Evolutionary conservation across 495 filamentous ascomycete species (phyloP).

Genomic region (Penicillium paradoxum): DNA sequence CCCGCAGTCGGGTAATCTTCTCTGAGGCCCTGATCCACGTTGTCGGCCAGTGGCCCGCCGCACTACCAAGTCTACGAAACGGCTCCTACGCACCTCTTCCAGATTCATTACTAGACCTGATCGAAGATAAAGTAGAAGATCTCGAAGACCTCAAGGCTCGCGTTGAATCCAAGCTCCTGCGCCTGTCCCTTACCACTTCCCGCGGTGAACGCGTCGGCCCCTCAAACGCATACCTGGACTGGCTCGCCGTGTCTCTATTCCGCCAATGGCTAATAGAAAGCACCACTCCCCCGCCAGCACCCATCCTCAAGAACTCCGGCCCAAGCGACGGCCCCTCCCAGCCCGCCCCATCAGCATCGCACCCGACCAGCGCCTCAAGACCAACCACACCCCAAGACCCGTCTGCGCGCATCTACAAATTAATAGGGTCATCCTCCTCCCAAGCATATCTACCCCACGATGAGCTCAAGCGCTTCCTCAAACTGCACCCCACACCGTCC

Average conservation of each 20-base stretch:
- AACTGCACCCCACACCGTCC: constrained; percentile 49
- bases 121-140: constrained; percentile 86
- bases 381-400: constrained; percentile 22
- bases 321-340: constrained; percentile 15
- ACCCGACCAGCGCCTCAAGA: constrained; percentile 15
- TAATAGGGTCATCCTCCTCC: constrained; percentile 56
- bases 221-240: constrained; percentile 72
- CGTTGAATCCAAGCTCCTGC: constrained; percentile 72
- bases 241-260: constrained; percentile 80
- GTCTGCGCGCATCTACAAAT: constrained; percentile 64
- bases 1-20: constrained; percentile 80
- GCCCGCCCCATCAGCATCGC: constrained; percentile 25
- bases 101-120: constrained; percentile 71
- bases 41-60: constrained; percentile 84
- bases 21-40: constrained; percentile 86
- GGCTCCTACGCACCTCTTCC: constrained; percentile 54
- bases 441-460: constrained; percentile 71
- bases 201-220: constrained; percentile 77
- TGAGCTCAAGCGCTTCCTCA: constrained; percentile 83
- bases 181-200: constrained; percentile 71
- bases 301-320: constrained; percentile 40
- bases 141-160: constrained; percentile 62
- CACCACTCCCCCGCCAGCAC: constrained; percentile 62
- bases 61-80: constrained; percentile 67
- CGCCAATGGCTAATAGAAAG: constrained; percentile 87